Evolutionary conservation across 2,329 filamentous ascomycete species (phyloP), one percentile per base, ranked within the genome.

Genomic region (Atkinsonella hypoxylon): DNA sequence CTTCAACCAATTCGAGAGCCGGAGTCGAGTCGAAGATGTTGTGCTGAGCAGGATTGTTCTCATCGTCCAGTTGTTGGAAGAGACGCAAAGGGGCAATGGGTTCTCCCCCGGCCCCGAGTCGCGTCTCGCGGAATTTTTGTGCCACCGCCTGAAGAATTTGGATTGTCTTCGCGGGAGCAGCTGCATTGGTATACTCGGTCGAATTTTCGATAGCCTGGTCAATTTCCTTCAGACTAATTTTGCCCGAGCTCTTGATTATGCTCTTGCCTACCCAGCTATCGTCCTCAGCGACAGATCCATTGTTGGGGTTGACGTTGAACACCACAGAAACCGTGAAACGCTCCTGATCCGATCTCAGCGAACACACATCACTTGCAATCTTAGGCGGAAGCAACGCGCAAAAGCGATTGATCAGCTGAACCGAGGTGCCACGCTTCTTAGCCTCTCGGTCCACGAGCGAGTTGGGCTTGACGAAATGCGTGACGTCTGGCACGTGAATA

Each of bases 381-480:
- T 88, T 89, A 1, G 87, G 77, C 13, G 93, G 93, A 38, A 98
- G 80, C 77, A 98, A 83, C 75, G 91, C 76, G 79, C 91, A 75
- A 73, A 85, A 72, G 36, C 89, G 83, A 72, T 95, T 93, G 71
- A 95, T 85, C 56, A 98, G 77, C 64, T 97, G 94, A 22, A 98
- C 93, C 36, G 89, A 90, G 51, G 90, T 97, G 54, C 91, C 91
- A 57, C 93, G 88, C 77, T 97, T 98, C 79, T 93, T 95, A 11
- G 93, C 93, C 70, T 98, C 93, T 45, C 93, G 85, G 62, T 98
- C 93, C 47, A 97, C 90, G 44, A 97, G 79, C 15, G 90, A 95
- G 73, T 94, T 95, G 45, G 85, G 77, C 77, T 97, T 97, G 66
- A 98, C 88, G 64, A 98, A 98, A 70, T 98, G 89, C 54, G 93